Evolutionary conservation across 75 land plant species (phyloP), one percentile per base, ranked within the genome.

Genomic region (Pinus albicaulis): DNA sequence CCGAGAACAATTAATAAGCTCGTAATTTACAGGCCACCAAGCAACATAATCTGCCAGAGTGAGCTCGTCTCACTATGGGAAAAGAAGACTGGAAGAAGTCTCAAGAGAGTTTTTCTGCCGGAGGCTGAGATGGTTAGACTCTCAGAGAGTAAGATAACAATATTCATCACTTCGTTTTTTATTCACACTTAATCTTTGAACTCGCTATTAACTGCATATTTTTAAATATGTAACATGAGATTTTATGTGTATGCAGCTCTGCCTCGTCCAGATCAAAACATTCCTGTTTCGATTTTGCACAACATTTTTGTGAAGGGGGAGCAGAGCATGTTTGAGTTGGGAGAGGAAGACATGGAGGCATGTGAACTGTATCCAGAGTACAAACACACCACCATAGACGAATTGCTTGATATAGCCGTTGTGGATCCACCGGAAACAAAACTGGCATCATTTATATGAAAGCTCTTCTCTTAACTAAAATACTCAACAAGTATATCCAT

Each of bases 291-390:
- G 5, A 60, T 80, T 10, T 19, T 77, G 24, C 77, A 84, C 83
- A 72, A 66, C 76, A 74, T 81, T 48, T 84, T 84, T 36, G 60
- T 80, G 2, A 56, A 80, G 53, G 83, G 79, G 2, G 81, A 73
- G 22, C 78, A 79, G 24, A 74, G 65, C 74, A 77, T 77, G 55
- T 82, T 76, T 55, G 80, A 85, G 65, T 28, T 82, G 3, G 56
- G 53, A 11, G 71, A 55, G 3, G 74, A 71, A 8, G 82, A 83
- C 24, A 20, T 82, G 61, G 87, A 87, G 66, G 83, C 80, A 1
- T 58, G 80, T 5, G 16, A 71, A 44, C 69, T 87, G 36, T 87
- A 87, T 63, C 89, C 89, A 8, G 87, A 87, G 13, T 77, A 72
- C 76, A 81, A 84, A 38, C 78, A 84, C 72, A 81, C 83, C 5